Evolutionary conservation across 2,329 filamentous ascomycete species (phyloP), one percentile per base, ranked within the genome.

Genomic region (Diplodia sapinea): DNA sequence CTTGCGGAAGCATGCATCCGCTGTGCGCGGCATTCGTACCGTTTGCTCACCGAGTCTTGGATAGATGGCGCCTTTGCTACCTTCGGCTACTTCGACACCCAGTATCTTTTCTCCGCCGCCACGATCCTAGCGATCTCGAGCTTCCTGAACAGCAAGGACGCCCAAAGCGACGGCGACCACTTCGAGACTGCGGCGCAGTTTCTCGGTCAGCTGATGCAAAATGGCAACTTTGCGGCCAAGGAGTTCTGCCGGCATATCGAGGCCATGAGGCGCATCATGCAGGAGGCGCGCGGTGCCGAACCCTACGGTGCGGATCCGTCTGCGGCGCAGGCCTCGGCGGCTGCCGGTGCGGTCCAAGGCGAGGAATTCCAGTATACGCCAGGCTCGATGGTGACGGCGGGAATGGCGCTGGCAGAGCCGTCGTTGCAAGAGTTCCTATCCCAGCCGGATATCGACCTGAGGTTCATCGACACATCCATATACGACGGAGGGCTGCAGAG

Each of bases 31-130:
- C 80, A 84, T 40, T 83, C 82, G 0, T 78, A 78, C 54, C 76
- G 76, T 0, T 72, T 84, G 0, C 72, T 84, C 0, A 80, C 78
- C 2, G 77, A 82, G 6, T 77, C 77, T 13, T 84, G 82, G 83
- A 79, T 83, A 1, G 78, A 82, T 38, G 83, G 83, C 0, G 79
- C 81, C 0, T 83, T 84, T 65, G 74, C 78, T 0, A 83, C 79
- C 0, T 83, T 84, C 55, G 82, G 83, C 68, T 84, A 82, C 71
- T 81, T 81, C 56, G 78, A 80, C 71, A 79, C 80, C 0, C 81
- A 83, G 56, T 83, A 82, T 50, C 78, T 84, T 31, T 84, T 84
- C 71, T 81, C 82, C 0, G 77, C 81, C 0, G 76, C 80, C 2
- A 82, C 79, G 0, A 77, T 83, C 4, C 76, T 84, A 1, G 81